These are phyloP conservation scores for Sporothrix inflata DNA, from an alignment of 2,329 filamentous ascomycete genomes.

Conservation along the genomic window DNA sequence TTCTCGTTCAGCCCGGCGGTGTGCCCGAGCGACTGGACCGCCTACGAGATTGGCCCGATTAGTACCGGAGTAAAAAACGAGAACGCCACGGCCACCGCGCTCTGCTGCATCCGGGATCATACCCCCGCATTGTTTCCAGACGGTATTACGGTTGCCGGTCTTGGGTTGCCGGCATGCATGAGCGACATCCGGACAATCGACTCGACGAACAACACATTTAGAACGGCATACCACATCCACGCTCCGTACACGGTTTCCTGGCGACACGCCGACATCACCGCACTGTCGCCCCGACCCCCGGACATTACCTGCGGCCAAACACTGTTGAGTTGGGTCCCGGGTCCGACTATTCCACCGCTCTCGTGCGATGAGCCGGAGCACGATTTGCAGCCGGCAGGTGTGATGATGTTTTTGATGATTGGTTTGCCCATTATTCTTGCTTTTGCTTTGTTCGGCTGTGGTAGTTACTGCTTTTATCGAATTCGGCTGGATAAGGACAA, in stretches of 20 bases:
- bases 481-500: no score
- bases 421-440: no score
- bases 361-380: background rate
- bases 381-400: no score
- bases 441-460: no score
- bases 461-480: no score
- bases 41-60: background rate
- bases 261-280: background rate
- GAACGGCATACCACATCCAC: background rate
- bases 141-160: background rate
- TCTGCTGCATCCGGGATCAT: background rate
- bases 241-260: background rate
- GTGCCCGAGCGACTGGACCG: background rate
- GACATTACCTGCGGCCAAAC: background rate
- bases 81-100: background rate
- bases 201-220: background rate
- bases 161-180: background rate
- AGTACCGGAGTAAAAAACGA: background rate
- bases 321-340: background rate
- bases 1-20: background rate
- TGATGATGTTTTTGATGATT: no score
- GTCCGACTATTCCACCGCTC: background rate
- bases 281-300: background rate
- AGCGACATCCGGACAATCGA: background rate
- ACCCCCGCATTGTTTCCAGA: background rate